phyloP scores from a whole-genome alignment of 1,139 yeast genomes.

The Wickerhamomyces sp. region DNA sequence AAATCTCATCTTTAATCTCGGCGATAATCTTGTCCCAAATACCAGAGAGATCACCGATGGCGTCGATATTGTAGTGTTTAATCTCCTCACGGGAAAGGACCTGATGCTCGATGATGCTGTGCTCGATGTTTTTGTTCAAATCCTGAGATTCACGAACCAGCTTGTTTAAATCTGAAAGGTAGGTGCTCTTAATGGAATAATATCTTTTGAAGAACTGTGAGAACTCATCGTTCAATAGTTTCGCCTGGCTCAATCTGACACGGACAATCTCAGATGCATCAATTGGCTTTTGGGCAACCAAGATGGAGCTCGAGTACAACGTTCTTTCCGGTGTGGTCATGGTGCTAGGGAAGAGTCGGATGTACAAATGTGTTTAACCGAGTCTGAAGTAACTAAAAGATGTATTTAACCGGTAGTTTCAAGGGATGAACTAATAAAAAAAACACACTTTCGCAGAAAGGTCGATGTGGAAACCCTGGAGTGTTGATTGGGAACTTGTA shows the following conservation, averaged over 20 bases:
- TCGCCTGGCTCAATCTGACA: constrained; percentile 41
- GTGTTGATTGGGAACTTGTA: too few species aligned
- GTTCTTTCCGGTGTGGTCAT: constrained; percentile 29
- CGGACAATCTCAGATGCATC: constrained; percentile 45
- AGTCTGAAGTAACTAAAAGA: too few species aligned
- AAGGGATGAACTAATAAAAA: too few species aligned
- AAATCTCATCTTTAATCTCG: constrained; percentile 48
- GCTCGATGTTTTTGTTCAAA: constrained; percentile 30
- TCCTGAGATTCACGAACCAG: constrained; percentile 41
- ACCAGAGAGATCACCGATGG: constrained; percentile 49
- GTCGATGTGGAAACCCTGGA: too few species aligned
- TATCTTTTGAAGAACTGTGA: constrained; percentile 53
- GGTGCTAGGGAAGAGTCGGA: too few species aligned
- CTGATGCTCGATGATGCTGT: constrained; percentile 28
- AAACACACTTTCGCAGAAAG: too few species aligned
- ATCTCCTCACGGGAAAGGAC: constrained; percentile 30
- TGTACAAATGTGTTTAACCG: too few species aligned
- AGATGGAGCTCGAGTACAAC: constrained; percentile 38
- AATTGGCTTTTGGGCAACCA: constrained; percentile 39
- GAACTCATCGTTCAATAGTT: constrained; percentile 42
- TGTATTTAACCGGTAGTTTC: too few species aligned
- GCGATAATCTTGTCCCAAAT: constrained; percentile 55
- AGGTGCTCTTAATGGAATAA: constrained; percentile 41
- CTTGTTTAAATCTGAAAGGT: constrained; percentile 45
- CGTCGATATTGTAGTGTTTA: constrained; percentile 37